phyloP scores from a whole-genome alignment of 2,329 filamentous ascomycete species.

The Monosporascus sp. region DNA sequence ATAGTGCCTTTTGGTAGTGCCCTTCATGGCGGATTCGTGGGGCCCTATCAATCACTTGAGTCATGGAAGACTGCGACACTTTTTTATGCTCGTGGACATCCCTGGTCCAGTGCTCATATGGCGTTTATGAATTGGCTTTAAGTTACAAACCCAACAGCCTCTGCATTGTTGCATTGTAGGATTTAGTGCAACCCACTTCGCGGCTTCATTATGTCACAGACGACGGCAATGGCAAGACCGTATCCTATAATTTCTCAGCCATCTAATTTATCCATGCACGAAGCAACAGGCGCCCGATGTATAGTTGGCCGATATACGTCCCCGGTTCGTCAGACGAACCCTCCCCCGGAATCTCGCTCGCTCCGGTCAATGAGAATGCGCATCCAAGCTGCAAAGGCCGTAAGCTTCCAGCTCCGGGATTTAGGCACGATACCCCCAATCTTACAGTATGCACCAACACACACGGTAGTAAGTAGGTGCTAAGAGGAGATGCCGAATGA shows the following conservation, averaged over 20 bases:
- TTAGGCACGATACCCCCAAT: neutral
- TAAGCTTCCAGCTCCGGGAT: neutral
- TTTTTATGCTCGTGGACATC: neutral
- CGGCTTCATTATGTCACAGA: too few species aligned
- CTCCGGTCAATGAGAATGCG: neutral
- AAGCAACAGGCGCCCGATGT: neutral
- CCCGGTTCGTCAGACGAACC: neutral
- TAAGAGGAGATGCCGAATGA: neutral
- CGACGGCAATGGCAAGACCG: neutral
- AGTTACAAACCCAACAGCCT: neutral
- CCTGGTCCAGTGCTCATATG: neutral
- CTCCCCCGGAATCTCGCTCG: neutral
- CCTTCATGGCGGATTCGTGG: neutral
- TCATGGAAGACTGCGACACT: neutral
- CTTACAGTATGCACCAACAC: too few species aligned
- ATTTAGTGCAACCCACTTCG: neutral
- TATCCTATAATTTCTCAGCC: neutral
- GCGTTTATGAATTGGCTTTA: neutral
- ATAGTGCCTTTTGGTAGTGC: neutral
- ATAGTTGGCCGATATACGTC: neutral
- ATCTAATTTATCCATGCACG: neutral
- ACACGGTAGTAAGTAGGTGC: too few species aligned
- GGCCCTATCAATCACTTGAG: neutral
- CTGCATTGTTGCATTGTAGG: neutral
- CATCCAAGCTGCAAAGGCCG: neutral